Base-by-base conservation (phyloP, 2,329 filamentous ascomycete genomes). In the Beauveria medogensis region DNA sequence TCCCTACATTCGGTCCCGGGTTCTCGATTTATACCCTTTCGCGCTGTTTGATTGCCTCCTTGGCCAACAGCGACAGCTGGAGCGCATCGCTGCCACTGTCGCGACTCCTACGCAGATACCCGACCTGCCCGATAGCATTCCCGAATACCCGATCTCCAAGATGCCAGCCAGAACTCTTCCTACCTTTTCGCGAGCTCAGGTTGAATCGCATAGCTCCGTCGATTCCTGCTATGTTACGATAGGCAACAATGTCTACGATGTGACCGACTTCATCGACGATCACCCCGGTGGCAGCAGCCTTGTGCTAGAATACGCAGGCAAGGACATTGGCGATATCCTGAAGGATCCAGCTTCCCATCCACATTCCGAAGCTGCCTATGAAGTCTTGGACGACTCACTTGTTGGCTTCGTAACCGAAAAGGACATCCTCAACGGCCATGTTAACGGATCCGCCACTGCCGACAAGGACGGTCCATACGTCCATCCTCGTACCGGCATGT, bases 141-240 rank as follows among this genome's bases (percentile, higher is more conserved):
- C 41, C 50, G 43, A 46, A 40, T 54, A 47, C 50, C 50, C 50
- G 50, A 47, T 24, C 28, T 30, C 30, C 63, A 68, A 64, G 43
- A 96, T 96, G 90, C 90, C 92, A 67, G 86, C 85, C 69, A 84
- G 84, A 72, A 92, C 85, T 54, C 85, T 97, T 55, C 93, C 93
- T 61, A 93, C 88, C 30, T 88, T 97, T 70, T 88, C 90, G 55
- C 82, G 82, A 67, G 84, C 88, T 66, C 90, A 99, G 72, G 86
- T 99, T 70, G 85, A 88, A 73, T 79, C 86, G 67, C 92, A 96
- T 75, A 93, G 90, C 73, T 87, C 84, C 52, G 78, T 79, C 55
- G 84, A 91, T 71, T 96, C 91, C 54, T 97, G 93, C 80, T 99
- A 92, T 80, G 92, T 99, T 67, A 94, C 90, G 3, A 81, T 97